Evolutionary conservation across 768 basidiomycete species (phyloP).

Genomic region (Leccinum variicolor): DNA sequence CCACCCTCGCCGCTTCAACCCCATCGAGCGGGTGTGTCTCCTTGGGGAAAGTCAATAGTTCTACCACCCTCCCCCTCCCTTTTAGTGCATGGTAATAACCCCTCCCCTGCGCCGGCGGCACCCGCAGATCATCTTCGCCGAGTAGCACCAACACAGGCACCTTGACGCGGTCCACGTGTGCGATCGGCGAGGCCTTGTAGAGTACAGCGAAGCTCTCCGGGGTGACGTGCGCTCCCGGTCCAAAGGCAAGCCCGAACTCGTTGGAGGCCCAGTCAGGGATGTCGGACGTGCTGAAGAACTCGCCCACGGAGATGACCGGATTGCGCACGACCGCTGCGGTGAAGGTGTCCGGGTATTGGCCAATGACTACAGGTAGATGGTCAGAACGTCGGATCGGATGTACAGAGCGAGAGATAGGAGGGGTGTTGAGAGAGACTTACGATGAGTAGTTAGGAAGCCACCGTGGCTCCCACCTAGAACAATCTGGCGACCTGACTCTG

Average conservation of each 20-base stretch:
- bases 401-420: neutral
- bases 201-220: slow-evolving; percentile 43
- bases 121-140: slow-evolving; percentile 59
- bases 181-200: slow-evolving; percentile 53
- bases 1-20: slow-evolving; percentile 52
- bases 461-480: slow-evolving; percentile 69
- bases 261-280: slow-evolving; percentile 65
- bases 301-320: slow-evolving; percentile 63
- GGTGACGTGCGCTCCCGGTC: slow-evolving; percentile 37
- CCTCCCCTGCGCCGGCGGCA: slow-evolving; percentile 58
- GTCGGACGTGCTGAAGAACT: slow-evolving; percentile 48
- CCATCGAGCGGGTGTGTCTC: slow-evolving; percentile 64
- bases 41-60: slow-evolving; percentile 59
- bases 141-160: slow-evolving; percentile 58
- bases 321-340: slow-evolving; percentile 63
- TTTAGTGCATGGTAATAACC: slow-evolving; percentile 45
- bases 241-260: slow-evolving; percentile 39
- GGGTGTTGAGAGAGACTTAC: neutral
- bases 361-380: slow-evolving; percentile 41
- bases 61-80: slow-evolving; percentile 40
- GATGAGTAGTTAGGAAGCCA: slow-evolving; percentile 57
- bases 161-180: slow-evolving; percentile 47
- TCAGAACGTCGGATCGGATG: neutral
- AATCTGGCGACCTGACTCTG: slow-evolving; percentile 50
- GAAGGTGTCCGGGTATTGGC: slow-evolving; percentile 58